A percentile compares a stretch with the other conserved stretches of the same genome.
These are phyloP conservation scores for Diddensiella transvaalensis DNA, from an alignment of 805 yeast genomes.

Conservation along the genomic window DNA sequence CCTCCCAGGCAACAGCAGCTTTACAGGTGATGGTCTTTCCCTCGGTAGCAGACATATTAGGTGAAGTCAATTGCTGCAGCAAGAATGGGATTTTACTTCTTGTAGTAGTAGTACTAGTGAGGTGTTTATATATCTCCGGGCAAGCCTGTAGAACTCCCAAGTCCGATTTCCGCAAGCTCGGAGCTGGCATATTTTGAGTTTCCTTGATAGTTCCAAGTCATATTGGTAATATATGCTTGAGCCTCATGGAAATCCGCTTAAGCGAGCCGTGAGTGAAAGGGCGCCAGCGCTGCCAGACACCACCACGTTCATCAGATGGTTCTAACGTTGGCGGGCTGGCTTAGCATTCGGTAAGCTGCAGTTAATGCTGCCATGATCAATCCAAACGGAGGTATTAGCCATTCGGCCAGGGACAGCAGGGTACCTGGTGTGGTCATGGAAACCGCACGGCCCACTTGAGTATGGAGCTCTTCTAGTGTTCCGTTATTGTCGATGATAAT, in stretches of 20 bases:
- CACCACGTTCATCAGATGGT: no score
- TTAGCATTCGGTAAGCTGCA: background rate
- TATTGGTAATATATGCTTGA: no score
- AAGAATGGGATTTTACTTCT: no score
- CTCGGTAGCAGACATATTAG: slow-evolving; percentile 28
- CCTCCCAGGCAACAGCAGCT: slow-evolving; percentile 98
- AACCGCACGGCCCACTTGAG: slow-evolving; percentile 42
- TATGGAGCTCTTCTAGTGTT: slow-evolving; percentile 42
- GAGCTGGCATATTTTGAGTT: no score
- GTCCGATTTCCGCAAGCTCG: no score
- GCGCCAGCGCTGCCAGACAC: no score
- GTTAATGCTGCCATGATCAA: slow-evolving; percentile 21
- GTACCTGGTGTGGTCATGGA: slow-evolving; percentile 37
- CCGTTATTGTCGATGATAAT: slow-evolving; percentile 61
- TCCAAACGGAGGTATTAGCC: slow-evolving; percentile 36
- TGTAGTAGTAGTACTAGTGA: no score
- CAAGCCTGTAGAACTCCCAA: no score
- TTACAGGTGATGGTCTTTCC: slow-evolving; percentile 63
- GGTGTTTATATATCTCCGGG: no score
- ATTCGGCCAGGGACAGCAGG: slow-evolving; percentile 27
- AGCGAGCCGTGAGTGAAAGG: no score
- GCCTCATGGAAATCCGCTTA: no score
- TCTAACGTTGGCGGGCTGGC: background rate
- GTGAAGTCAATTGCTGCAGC: background rate
- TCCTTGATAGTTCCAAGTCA: no score